phyloP scores from a whole-genome alignment of 148 eudicot genomes.

The Vaccinium myrtillus region DNA sequence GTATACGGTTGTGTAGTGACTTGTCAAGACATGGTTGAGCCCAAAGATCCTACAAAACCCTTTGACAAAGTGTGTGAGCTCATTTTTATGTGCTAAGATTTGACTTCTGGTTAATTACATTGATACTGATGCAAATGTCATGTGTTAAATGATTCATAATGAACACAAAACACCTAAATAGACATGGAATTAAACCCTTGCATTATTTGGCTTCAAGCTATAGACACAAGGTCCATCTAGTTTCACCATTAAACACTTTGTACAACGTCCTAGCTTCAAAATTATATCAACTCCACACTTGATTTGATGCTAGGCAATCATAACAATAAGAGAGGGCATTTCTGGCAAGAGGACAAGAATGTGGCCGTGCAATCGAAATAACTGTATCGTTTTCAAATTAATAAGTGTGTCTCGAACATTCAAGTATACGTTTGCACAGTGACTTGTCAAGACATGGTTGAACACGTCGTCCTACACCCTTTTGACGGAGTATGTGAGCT shows the following conservation, averaged over 20 bases:
- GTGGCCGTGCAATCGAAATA: background rate
- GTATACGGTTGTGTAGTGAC: constrained; percentile 96
- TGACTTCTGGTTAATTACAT: background rate
- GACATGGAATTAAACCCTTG: background rate
- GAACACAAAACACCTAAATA: background rate
- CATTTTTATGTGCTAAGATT: constrained; percentile 5
- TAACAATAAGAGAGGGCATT: background rate
- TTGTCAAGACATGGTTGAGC: constrained; percentile 79
- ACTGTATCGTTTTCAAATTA: background rate
- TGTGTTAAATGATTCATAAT: background rate
- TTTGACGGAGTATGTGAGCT: constrained; percentile 62
- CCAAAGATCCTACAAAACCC: constrained; percentile 47
- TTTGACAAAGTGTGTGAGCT: constrained; percentile 64
- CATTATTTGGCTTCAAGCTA: background rate
- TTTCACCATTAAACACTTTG: background rate
- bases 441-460: constrained; percentile 82
- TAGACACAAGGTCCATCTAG: background rate
- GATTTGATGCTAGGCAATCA: background rate
- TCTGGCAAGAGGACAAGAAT: background rate
- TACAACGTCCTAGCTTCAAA: background rate
- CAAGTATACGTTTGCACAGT: constrained; percentile 91
- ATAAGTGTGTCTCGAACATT: background rate
- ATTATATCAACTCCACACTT: background rate
- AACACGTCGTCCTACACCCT: constrained; percentile 36
- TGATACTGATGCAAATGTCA: background rate